A percentile compares a stretch with the other conserved stretches of the same genome.
Evolutionary conservation across 148 eudicot species (phyloP).

Genomic region (Rhododendron henanense): DNA sequence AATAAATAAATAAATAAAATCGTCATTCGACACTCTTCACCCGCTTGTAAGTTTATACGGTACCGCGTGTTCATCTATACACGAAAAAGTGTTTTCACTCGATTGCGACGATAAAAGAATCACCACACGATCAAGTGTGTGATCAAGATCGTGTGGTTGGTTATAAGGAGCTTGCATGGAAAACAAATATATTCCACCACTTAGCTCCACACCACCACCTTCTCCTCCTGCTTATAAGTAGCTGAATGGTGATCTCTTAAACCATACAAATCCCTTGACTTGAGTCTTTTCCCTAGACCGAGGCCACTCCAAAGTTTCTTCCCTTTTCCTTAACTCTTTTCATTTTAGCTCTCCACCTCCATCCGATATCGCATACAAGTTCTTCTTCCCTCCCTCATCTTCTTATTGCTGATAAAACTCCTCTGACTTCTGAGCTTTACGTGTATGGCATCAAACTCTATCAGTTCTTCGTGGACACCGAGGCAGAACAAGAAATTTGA

Average conservation of each 20-base stretch:
- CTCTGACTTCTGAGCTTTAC: neutral
- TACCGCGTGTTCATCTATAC: neutral
- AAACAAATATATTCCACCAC: slow-evolving; percentile 26
- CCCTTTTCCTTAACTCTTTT: neutral
- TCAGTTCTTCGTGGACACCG: slow-evolving; percentile 29
- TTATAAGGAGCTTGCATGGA: neutral
- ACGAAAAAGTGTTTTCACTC: neutral
- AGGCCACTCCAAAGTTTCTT: neutral
- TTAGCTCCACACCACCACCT: slow-evolving; percentile 23
- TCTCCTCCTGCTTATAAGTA: slow-evolving; percentile 27
- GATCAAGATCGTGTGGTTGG: neutral
- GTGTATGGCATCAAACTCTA: slow-evolving; percentile 31
- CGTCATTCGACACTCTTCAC: slow-evolving; percentile 16
- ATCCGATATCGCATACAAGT: neutral
- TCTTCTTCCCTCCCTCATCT: neutral
- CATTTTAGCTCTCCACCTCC: neutral
- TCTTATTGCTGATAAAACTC: neutral
- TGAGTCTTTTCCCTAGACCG: slow-evolving; percentile 14
- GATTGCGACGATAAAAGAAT: neutral
- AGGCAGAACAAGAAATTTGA: slow-evolving; percentile 58
- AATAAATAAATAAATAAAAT: neutral
- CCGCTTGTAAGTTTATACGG: neutral
- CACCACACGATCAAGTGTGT: neutral
- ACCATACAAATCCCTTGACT: slow-evolving; percentile 31
- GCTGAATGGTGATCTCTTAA: slow-evolving; percentile 14